phyloP scores from a whole-genome alignment of 1,139 yeast species.

The Yamadazyma diddensiae region DNA sequence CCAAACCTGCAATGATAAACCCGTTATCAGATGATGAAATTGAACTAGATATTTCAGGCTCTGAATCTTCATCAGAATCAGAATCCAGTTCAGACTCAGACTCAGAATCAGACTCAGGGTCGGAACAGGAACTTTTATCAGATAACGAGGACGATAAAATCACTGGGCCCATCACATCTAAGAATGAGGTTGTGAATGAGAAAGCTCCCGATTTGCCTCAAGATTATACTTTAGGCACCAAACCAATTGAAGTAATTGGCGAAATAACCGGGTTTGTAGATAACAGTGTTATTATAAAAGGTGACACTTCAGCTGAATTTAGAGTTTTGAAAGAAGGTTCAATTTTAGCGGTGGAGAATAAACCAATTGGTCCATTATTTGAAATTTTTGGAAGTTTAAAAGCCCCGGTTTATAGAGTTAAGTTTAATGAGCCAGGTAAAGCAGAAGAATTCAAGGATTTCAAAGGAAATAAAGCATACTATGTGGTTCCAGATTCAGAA shows the following conservation, averaged over 20 bases:
- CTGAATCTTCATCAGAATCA: conserved; percentile 9
- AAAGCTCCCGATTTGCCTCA: conserved; percentile 66
- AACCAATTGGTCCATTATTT: conserved; percentile 75
- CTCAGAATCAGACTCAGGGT: conserved; percentile 19
- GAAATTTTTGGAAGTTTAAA: conserved; percentile 92
- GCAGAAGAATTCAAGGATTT: conserved; percentile 32
- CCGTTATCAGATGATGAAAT: conserved; percentile 30
- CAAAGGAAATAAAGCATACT: conserved; percentile 62
- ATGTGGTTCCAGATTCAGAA: conserved; percentile 78
- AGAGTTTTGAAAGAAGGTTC: conserved; percentile 81
- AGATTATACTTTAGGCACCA: conserved; percentile 57
- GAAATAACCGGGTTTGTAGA: conserved; percentile 69
- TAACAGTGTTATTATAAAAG: conserved; percentile 66
- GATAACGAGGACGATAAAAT: conserved; percentile 44
- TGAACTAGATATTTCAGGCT: conserved; percentile 13
- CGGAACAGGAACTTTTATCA: conserved; percentile 17
- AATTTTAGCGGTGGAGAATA: conserved; percentile 72
- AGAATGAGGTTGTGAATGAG: conserved; percentile 72
- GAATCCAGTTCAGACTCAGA: conserved; percentile 23
- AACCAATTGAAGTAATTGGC: conserved; percentile 76
- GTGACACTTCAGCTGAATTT: conserved; percentile 80
- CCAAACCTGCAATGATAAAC: too few species aligned
- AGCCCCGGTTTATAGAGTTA: conserved; percentile 77
- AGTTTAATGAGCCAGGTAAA: conserved; percentile 56
- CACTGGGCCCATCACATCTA: conserved; percentile 66